Evolutionary conservation across 139 green algal species (phyloP), one percentile per base, ranked within the genome.

Genomic region (Spirogloea muscicola): DNA sequence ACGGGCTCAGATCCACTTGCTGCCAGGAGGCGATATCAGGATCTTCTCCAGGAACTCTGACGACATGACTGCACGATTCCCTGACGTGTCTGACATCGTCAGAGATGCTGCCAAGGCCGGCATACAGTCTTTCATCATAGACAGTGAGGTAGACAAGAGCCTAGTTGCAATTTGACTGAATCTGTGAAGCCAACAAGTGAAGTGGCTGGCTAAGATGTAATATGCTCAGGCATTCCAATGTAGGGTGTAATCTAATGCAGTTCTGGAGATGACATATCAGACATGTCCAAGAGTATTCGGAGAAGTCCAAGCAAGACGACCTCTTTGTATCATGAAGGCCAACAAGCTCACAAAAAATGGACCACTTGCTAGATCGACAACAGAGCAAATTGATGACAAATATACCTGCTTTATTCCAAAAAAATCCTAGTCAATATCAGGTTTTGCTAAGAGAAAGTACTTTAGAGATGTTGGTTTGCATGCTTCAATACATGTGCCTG

Each of bases 1-100:
- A 82, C 68, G 92, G 0, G 87, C 89, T 13, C 92, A 97, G 84
- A 91, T 97, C 4, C 92, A 97, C 76, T 36, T 96, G 37, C 58
- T 84, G 67, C 25, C 55, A 1, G 75, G 83, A 34, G 74, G 84
- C 25, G 58, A 57, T 78, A 87, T 93, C 16, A 59, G 48, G 29
- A 69, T 97, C 25, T 97, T 96, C 77, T 90, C 79, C 38, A 84
- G 92, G 39, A 95, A 94, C 66, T 89, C 87, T 49, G 89, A 96
- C 66, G 87, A 97, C 70, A 70, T 55, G 21, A 93, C 88, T 29
- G 27, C 16, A 31, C 60, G 79, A 2, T 94, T 88, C 58, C 85
- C 87, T 0, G 92, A 96, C 68, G 89, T 94, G 2, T 80, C 48
- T 27, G 44, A 6, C 10, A 39, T 74, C 34, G 46, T 78, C 37